Evolutionary conservation across 1,284 basidiomycete species (phyloP), one percentile per base, ranked within the genome.

Genomic region (Cryptococcus neoformans): DNA sequence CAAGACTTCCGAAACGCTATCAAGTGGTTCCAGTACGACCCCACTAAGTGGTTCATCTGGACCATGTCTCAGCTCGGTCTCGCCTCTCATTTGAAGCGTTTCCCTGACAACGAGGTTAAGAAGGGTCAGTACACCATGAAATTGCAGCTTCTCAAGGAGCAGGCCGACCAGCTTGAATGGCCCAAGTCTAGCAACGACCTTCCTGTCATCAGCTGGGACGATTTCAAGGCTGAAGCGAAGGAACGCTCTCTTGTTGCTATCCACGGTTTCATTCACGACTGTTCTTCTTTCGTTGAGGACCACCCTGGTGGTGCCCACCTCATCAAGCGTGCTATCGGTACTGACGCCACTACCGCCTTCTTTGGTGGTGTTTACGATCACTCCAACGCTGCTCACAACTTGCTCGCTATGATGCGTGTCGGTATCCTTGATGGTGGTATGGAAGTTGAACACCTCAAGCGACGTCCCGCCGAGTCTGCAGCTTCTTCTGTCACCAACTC

Each of bases 1-100:
- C 90, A 90, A 88, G 92, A 96, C 78, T 95, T 90, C 81, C 84
- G 92, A 44, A 94, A 94, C 70, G 91, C 90, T 44, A 90, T 92
- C 81, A 89, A 82, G 77, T 93, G 89, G 89, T 92, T 89, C 73
- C 90, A 92, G 75, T 92, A 92, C 68, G 79, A 80, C 67, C 80
- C 80, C 10, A 80, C 80, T 54, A 93, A 96, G 78, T 93, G 91
- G 90, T 90, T 93, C 80, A 95, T 95, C 77, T 85, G 81, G 81
- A 78, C 80, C 34, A 82, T 81, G 76, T 78, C 82, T 57, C 67
- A 80, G 64, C 53, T 91, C 58, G 90, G 91, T 17, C 83, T 93
- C 46, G 92, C 92, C 7, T 85, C 83, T 57, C 90, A 95, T 74
- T 82, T 95, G 55, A 94, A 92, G 83, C 84, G 83, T 40, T 96